Evolutionary conservation across 2,329 filamentous ascomycete genomes (phyloP).

Genomic region (Leptosphaerulina australis): DNA sequence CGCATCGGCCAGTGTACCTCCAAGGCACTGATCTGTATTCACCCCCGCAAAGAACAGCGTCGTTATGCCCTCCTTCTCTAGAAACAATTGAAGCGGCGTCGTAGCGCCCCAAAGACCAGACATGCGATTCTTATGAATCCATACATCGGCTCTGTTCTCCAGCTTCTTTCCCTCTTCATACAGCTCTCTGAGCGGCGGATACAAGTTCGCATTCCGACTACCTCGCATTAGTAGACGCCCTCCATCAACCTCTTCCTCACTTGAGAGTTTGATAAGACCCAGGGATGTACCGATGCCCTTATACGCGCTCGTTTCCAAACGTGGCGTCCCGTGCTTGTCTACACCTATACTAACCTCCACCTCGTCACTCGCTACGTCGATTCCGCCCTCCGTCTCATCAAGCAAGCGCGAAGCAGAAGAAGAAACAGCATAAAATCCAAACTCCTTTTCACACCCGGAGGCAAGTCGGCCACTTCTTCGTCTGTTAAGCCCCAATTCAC

Average conservation of each 20-base stretch:
- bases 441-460: slow-evolving; percentile 48
- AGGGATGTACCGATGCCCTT: not conserved
- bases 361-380: not conserved
- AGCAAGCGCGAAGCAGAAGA: too few species aligned
- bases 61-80: slow-evolving; percentile 48
- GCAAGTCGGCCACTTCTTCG: slow-evolving; percentile 45
- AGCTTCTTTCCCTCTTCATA: slow-evolving; percentile 33
- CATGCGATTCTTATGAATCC: slow-evolving; percentile 52
- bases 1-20: slow-evolving; percentile 51
- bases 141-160: slow-evolving; percentile 27
- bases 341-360: not conserved
- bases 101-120: slow-evolving; percentile 49
- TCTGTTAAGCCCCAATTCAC: slow-evolving; percentile 52
- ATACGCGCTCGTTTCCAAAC: not conserved
- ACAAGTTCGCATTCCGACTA: slow-evolving; percentile 52
- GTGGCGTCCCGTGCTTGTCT: not conserved
- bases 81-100: slow-evolving; percentile 45
- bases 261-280: slow-evolving; percentile 17
- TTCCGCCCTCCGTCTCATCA: slow-evolving; percentile 2
- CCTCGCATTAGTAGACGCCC: slow-evolving; percentile 48
- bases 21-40: slow-evolving; percentile 54
- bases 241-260: slow-evolving; percentile 36
- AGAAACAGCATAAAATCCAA: slow-evolving; percentile 38
- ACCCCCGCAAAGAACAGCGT: slow-evolving; percentile 52
- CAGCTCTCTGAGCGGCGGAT: slow-evolving; percentile 45